Evolutionary conservation across 495 filamentous ascomycete species (phyloP).

Genomic region (Xylaria grammica): DNA sequence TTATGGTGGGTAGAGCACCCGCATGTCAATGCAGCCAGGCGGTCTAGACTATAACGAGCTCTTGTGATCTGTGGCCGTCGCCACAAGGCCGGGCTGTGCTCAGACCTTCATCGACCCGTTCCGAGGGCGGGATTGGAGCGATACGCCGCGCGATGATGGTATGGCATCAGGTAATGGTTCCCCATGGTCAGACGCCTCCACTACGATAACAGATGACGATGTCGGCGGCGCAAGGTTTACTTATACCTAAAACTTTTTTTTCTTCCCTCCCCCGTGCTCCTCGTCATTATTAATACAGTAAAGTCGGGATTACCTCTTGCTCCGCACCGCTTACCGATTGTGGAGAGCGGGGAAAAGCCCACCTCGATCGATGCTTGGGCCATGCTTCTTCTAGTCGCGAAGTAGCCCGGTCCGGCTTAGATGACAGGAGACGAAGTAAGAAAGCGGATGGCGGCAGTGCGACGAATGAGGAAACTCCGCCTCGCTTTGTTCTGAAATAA

Average conservation of each 20-base stretch:
- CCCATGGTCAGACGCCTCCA: constrained; percentile 3
- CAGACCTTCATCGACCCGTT: background rate
- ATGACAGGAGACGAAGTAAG: background rate
- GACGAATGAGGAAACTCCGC: constrained; percentile 13
- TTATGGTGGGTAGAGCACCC: background rate
- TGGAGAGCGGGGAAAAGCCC: constrained; percentile 3
- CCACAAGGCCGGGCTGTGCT: background rate
- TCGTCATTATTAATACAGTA: constrained; percentile 3
- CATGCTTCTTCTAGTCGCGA: background rate
- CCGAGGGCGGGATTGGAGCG: background rate
- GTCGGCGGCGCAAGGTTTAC: constrained; percentile 16
- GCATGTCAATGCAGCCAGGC: background rate
- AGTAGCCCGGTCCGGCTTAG: background rate
- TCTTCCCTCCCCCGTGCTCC: too few species aligned
- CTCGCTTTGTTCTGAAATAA: background rate
- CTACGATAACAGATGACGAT: constrained; percentile 15
- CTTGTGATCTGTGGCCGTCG: background rate
- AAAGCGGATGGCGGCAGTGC: background rate
- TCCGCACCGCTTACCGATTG: background rate
- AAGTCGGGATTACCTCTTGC: background rate
- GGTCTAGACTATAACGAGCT: background rate
- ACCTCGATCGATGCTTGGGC: background rate
- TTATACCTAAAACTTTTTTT: background rate
- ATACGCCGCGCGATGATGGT: background rate
- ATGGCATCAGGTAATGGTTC: background rate